These are phyloP conservation scores for Hypoxylon sp. DNA, from an alignment of 2,329 filamentous ascomycete species.

Conservation along the genomic window DNA sequence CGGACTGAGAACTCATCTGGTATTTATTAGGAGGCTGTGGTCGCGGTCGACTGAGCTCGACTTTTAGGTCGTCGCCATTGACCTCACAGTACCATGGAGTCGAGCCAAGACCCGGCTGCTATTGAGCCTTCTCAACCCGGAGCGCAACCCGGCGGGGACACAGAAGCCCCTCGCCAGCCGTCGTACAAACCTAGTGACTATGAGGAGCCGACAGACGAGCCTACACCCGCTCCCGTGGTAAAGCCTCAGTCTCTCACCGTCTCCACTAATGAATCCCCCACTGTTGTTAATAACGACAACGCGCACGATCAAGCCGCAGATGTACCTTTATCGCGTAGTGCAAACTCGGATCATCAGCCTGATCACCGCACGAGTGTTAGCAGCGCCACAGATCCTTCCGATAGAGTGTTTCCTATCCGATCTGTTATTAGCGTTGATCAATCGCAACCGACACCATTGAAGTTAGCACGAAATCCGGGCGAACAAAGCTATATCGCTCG, in stretches of 20 bases:
- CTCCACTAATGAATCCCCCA: slow-evolving; percentile 17
- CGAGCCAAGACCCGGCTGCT: slow-evolving; percentile 29
- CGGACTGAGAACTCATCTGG: slow-evolving; percentile 14
- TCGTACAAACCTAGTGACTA: slow-evolving; percentile 8
- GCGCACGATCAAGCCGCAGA: slow-evolving; percentile 27
- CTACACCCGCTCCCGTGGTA: slow-evolving; percentile 17
- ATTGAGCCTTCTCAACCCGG: slow-evolving; percentile 10
- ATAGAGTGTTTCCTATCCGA: slow-evolving; percentile 85
- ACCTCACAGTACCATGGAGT: slow-evolving; percentile 35
- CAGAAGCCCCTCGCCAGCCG: slow-evolving; percentile 12
- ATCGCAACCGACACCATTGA: slow-evolving; percentile 55
- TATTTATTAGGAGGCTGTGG: slow-evolving; percentile 17
- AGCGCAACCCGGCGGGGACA: slow-evolving; percentile 14
- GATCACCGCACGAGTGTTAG: slow-evolving; percentile 52
- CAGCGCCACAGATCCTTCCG: slow-evolving; percentile 56
- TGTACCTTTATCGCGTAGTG: slow-evolving; percentile 61
- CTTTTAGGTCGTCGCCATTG: slow-evolving; percentile 43
- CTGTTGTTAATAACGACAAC: slow-evolving; percentile 7
- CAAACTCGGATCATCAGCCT: slow-evolving; percentile 60
- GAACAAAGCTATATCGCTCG: slow-evolving; percentile 59
- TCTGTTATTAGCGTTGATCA: slow-evolving; percentile 82
- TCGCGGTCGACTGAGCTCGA: slow-evolving; percentile 26
- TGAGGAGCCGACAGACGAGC: slow-evolving; percentile 14
- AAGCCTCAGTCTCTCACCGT: slow-evolving; percentile 20
- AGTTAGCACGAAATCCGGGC: slow-evolving; percentile 54